phyloP scores from a whole-genome alignment of 2,329 filamentous ascomycete species.

The Onygenales sp. region DNA sequence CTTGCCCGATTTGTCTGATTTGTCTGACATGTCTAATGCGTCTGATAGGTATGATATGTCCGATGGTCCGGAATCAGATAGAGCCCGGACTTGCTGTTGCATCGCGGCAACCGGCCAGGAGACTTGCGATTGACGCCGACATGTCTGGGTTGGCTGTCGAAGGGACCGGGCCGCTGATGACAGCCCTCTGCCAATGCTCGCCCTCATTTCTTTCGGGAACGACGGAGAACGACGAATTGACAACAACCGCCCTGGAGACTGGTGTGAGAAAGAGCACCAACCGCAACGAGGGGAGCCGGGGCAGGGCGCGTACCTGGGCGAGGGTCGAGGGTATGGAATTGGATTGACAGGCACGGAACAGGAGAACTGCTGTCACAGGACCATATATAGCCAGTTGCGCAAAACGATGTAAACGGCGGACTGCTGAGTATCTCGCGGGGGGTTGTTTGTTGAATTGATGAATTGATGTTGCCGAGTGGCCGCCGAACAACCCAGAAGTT shows the following conservation, averaged over 20 bases:
- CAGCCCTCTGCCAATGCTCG: background rate
- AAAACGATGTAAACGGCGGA: no score
- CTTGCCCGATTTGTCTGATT: no score
- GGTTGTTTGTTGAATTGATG: background rate
- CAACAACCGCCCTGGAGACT: background rate
- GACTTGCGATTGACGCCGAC: background rate
- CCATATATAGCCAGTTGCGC: no score
- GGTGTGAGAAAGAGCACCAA: no score
- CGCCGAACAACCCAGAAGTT: constrained; percentile 5
- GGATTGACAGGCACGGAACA: no score
- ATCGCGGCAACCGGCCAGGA: background rate
- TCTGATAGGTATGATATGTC: background rate
- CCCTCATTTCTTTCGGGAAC: background rate
- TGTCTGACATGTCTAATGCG: no score
- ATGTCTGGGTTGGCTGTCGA: background rate
- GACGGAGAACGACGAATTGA: background rate
- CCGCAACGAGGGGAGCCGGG: no score
- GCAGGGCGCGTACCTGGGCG: no score
- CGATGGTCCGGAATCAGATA: background rate
- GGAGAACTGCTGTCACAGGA: no score
- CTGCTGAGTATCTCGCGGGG: no score
- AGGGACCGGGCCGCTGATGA: constrained; percentile 2
- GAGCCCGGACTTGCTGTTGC: background rate
- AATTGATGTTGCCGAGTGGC: background rate
- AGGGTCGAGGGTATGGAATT: no score